Base-by-base conservation (phyloP, 768 basidiomycete genomes). In the Lentinula guzmanii region DNA sequence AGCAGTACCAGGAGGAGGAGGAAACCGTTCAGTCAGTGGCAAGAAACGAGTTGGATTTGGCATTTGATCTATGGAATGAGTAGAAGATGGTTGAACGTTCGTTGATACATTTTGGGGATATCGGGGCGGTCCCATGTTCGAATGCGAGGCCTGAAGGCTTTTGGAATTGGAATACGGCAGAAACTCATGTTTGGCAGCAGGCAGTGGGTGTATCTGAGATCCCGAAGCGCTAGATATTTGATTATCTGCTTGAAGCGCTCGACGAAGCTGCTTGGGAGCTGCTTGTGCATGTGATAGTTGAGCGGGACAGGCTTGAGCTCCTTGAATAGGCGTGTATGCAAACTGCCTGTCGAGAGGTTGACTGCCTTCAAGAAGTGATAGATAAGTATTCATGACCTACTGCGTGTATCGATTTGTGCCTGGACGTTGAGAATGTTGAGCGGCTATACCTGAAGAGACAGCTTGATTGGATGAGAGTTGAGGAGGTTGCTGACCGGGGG, bases 401-500 rank as follows among this genome's bases (percentile, higher is more conserved):
- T 84, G 74, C 46, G 71, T 67, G 65, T 85, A 81, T 52, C 77
- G 76, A 66, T 79, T 80, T 16, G 82, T 81, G 28, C 77, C 76
- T 21, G 85, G 83, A 62, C 79, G 76, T 48, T 78, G 74, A 16
- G 66, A 21, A 48, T 60, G 50, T 24, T 31, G 59, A 18, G 59
- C 8, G 15, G 41, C 5, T 37, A 31, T 15, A 48, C 18, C 10
- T 24, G 37, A 3, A 50, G 18, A 48, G 21, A 18, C 18, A 31
- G 28, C 46, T 34, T 70, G 58, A 52, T 69, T 66, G 9, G 74
- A 69, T 3, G 74, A 73, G 28, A 81, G 67, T 37, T 72, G 76
- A 7, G 84, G 81, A 46, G 77, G 75, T 37, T 80, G 80, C 66
- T 87, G 87, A 46, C 81, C 79, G 11, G 77, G 82, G 16, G 85